Conservation (phyloP, 345 rosid species). For the Acer campestre region DNA sequence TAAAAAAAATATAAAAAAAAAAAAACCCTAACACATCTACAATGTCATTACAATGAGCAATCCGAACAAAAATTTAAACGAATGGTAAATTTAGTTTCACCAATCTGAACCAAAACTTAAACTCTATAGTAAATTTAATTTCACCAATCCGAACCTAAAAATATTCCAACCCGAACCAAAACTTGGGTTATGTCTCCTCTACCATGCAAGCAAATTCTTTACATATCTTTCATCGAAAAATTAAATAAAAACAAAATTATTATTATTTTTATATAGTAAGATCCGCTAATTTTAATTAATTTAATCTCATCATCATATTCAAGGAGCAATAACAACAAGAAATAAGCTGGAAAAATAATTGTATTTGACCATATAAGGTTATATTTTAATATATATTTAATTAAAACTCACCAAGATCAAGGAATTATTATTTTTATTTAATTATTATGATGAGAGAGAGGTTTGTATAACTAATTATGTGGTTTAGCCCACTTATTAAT, state of each 20-base stretch:
- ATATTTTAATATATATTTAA: conserved; percentile 1
- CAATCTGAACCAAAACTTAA: neutral
- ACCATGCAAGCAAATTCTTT: neutral
- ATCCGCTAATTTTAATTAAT: conserved; percentile 22
- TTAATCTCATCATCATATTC: conserved; percentile 25
- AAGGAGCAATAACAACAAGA: conserved; percentile 36
- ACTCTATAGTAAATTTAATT: neutral
- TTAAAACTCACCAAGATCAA: conserved; percentile 13
- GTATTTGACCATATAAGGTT: conserved; percentile 25
- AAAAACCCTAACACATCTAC: neutral
- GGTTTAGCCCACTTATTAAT: neutral
- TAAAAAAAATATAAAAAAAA: neutral
- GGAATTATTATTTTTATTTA: conserved; percentile 2
- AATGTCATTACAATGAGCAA: neutral
- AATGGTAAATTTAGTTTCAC: neutral
- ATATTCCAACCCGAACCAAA: neutral
- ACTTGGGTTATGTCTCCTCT: conserved; percentile 11
- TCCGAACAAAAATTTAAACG: neutral
- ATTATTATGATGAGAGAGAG: neutral
- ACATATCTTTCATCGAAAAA: conserved; percentile 25
- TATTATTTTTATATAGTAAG: neutral
- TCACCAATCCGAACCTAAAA: conserved; percentile 8
- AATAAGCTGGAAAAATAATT: conserved; percentile 21
- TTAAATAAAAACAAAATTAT: too few species aligned
- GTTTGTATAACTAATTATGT: neutral